Percentiles rank a stretch among this genome's conserved stretches.
These are phyloP conservation scores for Saccharomycopsis javanensis DNA, from an alignment of 805 yeast species.

Conservation along the genomic window DNA sequence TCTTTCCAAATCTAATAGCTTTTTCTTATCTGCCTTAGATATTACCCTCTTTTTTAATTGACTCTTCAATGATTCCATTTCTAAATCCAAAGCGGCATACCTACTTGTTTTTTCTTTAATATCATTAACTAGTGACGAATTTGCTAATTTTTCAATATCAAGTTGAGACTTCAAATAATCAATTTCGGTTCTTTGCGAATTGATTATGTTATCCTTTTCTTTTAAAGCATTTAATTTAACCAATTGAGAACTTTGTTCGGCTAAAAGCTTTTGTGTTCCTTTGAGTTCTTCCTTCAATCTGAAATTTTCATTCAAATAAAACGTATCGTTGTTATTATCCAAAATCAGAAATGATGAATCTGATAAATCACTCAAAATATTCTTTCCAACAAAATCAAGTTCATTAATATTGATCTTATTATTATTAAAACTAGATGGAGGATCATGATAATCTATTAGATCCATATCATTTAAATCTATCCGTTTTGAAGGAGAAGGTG, in stretches of 20 bases:
- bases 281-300: background rate
- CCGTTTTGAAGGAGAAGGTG: constrained; percentile 7
- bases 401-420: background rate
- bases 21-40: constrained; percentile 36
- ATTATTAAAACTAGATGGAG: background rate
- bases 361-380: constrained; percentile 1
- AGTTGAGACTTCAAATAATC: constrained; percentile 13
- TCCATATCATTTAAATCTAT: background rate
- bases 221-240: background rate
- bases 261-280: background rate
- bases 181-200: constrained; percentile 8
- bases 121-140: constrained; percentile 21
- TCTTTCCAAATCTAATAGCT: constrained; percentile 44
- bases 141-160: constrained; percentile 17
- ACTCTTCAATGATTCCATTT: constrained; percentile 32
- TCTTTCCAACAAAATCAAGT: background rate
- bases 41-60: constrained; percentile 23
- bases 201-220: background rate
- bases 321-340: background rate
- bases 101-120: constrained; percentile 23
- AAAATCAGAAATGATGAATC: background rate
- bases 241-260: background rate
- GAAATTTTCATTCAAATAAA: constrained; percentile 3
- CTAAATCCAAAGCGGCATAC: constrained; percentile 29
- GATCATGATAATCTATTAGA: background rate